A percentile compares a stretch with the other conserved stretches of the same genome.
Conservation (phyloP, 2,329 filamentous ascomycete species). For the Ceratocystis papillata region DNA sequence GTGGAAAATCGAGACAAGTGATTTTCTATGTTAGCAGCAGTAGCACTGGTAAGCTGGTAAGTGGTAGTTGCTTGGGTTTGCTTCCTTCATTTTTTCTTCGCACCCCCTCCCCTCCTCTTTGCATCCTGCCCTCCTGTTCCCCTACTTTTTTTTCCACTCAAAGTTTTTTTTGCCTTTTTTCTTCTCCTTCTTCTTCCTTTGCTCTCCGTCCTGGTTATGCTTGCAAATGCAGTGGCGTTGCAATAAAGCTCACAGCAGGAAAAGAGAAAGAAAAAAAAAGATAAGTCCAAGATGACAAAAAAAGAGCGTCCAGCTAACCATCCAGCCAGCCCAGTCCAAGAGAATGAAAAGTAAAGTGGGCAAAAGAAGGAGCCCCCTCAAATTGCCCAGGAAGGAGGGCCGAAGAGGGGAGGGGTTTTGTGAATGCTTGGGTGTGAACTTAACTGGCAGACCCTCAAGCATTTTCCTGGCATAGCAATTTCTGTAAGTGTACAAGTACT, state of each 20-base stretch:
- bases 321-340: neutral
- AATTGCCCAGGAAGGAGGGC: neutral
- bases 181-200: neutral
- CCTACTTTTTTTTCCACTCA: neutral
- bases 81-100: conserved; percentile 1
- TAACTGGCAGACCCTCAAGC: neutral
- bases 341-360: neutral
- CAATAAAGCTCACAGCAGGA: neutral
- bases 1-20: neutral
- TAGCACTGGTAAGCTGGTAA: conserved; percentile 1
- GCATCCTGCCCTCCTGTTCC: neutral
- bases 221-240: too few species aligned
- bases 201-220: neutral
- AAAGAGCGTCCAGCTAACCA: neutral
- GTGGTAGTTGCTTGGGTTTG: conserved; percentile 8
- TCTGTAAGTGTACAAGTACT: conserved; percentile 10
- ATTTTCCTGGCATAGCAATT: conserved; percentile 8
- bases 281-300: neutral
- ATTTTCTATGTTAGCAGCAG: neutral
- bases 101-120: neutral
- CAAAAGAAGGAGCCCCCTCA: neutral
- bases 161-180: neutral
- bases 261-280: neutral
- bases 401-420: neutral
- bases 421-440: neutral